Base-by-base conservation (phyloP, 179 eudicot genomes). In the Actinidia arguta region DNA sequence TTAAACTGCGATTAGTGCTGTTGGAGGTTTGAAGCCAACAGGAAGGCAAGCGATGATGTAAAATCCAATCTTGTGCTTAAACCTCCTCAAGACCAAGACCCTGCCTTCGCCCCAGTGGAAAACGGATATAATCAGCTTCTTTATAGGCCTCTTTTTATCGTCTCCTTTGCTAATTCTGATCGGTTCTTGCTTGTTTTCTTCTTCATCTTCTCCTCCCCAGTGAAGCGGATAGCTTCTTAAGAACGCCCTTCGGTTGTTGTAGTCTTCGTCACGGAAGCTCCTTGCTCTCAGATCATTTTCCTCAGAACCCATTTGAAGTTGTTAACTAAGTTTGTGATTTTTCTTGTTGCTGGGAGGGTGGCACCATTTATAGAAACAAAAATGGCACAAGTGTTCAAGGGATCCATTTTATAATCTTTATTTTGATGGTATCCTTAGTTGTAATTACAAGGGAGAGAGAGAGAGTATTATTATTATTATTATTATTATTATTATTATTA, bases 31-130 rank as follows among this genome's bases (percentile, higher is more conserved):
- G 16, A 90, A 83, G 36, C 75, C 79, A 50, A 86, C 62, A 48
- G 89, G 90, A 80, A 88, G 83, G 85, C 92, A 90, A 63, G 84
- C 85, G 39, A 90, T 63, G 27, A 90, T 77, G 25, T 83, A 88
- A 64, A 86, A 46, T 0, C 80, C 61, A 47, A 88, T 73, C 85
- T 86, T 90, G 75, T 90, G 83, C 83, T 90, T 90, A 55, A 90
- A 78, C 85, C 85, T 90, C 81, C 81, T 85, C 67, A 90, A 76
- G 17, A 90, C 83, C 51, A 86, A 59, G 47, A 79, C 76, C 79
- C 83, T 85, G 9, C 74, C 86, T 59, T 82, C 92, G 12, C 89
- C 85, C 90, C 92, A 88, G 0, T 84, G 78, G 46, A 90, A 39
- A 27, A 88, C 82, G 24, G 91, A 73, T 55, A 90, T 46, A 0